phyloP scores from a whole-genome alignment of 192 early-diverging fungal genomes.

The Endogone sp. region DNA sequence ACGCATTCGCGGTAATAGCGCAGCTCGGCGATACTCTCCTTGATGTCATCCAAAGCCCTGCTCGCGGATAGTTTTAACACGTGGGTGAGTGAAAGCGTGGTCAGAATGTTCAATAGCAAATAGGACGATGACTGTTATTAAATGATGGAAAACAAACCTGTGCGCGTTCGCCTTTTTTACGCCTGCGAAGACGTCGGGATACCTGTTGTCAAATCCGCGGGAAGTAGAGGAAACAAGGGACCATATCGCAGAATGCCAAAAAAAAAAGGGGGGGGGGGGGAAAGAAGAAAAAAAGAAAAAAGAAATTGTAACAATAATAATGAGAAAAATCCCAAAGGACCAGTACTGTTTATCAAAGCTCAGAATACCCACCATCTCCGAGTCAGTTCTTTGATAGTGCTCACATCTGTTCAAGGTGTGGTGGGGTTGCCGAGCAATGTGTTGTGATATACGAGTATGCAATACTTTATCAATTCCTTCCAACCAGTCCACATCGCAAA shows the following conservation, averaged over 20 bases:
- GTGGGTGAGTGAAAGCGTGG: not conserved
- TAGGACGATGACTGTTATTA: not conserved
- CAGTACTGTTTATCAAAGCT: too few relatives aligned
- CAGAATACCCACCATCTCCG: constrained; percentile 77
- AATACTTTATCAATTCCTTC: too few relatives aligned
- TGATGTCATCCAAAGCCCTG: constrained; percentile 88
- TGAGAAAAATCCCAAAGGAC: too few relatives aligned
- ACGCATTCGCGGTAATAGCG: constrained; percentile 64
- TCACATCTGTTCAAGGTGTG: too few relatives aligned
- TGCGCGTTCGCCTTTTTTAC: constrained; percentile 57
- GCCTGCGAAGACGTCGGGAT: constrained; percentile 27
- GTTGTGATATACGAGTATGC: too few relatives aligned
- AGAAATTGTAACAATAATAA: too few relatives aligned
- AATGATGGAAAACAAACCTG: constrained; percentile 13
- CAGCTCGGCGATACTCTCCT: constrained; percentile 88
- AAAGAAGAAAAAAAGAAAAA: too few relatives aligned
- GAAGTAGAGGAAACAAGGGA: not conserved
- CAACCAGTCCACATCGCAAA: constrained; percentile 28
- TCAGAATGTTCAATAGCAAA: not conserved
- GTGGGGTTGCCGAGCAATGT: too few relatives aligned
- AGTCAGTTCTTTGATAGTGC: constrained; percentile 85
- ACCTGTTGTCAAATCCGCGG: constrained; percentile 4
- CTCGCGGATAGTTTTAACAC: constrained; percentile 17
- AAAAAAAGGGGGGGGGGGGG: constrained; percentile 8
- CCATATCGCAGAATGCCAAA: not conserved